Percentiles rank a stretch among this genome's conserved stretches.
These are phyloP conservation scores for Xylaria sp. DNA, from an alignment of 2,329 filamentous ascomycete species.

Conservation along the genomic window DNA sequence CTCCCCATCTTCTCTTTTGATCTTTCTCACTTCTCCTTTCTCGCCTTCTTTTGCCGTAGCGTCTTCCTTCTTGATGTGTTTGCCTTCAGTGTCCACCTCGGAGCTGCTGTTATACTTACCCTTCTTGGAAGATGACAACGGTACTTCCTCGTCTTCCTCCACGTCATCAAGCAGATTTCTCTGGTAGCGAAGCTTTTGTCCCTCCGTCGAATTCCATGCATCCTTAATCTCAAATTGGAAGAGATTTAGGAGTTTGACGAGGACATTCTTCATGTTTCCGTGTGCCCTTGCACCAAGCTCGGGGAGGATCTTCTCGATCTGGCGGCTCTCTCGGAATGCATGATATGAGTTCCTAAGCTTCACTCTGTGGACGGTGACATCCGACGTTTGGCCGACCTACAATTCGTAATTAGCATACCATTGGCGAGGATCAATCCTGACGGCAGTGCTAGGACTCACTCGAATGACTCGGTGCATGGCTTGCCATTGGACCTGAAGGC, in stretches of 20 bases:
- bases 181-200: slow-evolving; percentile 24
- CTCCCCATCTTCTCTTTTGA: neutral
- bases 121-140: neutral
- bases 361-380: slow-evolving; percentile 36
- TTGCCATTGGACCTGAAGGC: slow-evolving; percentile 36
- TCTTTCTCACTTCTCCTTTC: neutral
- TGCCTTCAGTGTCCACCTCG: neutral
- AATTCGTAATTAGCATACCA: slow-evolving; percentile 20
- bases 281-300: slow-evolving; percentile 36
- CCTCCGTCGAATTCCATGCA: slow-evolving; percentile 34
- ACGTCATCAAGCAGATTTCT: slow-evolving; percentile 30
- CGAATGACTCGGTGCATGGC: slow-evolving; percentile 40
- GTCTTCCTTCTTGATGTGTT: neutral
- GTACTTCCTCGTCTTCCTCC: neutral
- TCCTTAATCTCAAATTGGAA: slow-evolving; percentile 37
- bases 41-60: neutral
- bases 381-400: slow-evolving; percentile 36
- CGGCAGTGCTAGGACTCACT: slow-evolving; percentile 23
- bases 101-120: neutral
- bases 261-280: slow-evolving; percentile 27
- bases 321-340: slow-evolving; percentile 37
- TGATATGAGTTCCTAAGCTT: slow-evolving; percentile 39
- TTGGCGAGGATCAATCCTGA: neutral
- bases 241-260: slow-evolving; percentile 37
- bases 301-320: slow-evolving; percentile 40